Base-by-base conservation (phyloP, 2,329 filamentous ascomycete genomes). In the Penicillium freii region DNA sequence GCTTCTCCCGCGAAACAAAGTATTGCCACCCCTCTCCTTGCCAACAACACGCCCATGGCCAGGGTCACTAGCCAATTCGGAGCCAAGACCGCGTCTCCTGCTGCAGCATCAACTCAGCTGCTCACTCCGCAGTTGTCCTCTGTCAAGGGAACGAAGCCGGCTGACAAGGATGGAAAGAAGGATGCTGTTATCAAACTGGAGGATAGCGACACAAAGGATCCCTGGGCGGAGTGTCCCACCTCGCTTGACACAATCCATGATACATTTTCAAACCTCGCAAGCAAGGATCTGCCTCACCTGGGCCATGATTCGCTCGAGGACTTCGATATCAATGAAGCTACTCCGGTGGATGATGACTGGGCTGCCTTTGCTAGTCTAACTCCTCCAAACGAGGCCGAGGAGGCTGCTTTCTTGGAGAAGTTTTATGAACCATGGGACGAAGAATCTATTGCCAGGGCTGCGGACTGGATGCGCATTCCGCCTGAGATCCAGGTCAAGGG, bases 211-310 rank as follows among this genome's bases (percentile, higher is more conserved):
- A 27, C 25, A 10, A 72, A 71, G 57, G 71, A 77, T 51, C 66
- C 66, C 4, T 78, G 76, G 76, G 68, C 68, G 23, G 67, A 73
- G 21, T 73, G 71, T 51, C 64, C 70, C 29, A 69, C 76, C 29
- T 73, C 74, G 29, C 67, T 74, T 13, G 72, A 75, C 25, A 63
- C 67, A 8, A 72, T 79, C 23, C 69, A 72, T 40, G 68, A 75
- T 48, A 69, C 73, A 15, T 78, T 78, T 57, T 63, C 65, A 29
- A 68, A 72, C 42, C 54, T 75, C 21, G 61, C 64, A 9, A 67
- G 69, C 33, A 68, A 72, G 17, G 54, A 60, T 19, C 57, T 66
- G 43, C 63, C 57, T 25, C 67, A 68, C 13, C 63, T 75, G 21
- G 70, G 71, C 6, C 62, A 66, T 47, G 72, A 75, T 53, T 66